Conservation (phyloP, 169 alveolate species). For the Cryptosporidium baileyi region DNA sequence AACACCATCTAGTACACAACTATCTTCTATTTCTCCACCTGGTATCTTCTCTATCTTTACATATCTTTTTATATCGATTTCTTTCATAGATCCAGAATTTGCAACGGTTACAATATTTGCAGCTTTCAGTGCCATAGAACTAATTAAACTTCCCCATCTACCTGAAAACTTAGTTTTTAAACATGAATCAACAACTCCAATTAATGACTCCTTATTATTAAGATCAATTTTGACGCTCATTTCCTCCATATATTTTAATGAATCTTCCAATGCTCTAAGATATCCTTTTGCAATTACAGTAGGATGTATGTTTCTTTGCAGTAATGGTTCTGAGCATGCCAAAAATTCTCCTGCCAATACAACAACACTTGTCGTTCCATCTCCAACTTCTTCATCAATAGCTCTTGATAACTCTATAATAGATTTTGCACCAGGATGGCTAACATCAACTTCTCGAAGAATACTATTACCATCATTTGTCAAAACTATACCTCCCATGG, state of each 20-base stretch:
- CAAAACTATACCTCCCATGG: conserved; percentile 99
- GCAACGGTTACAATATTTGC: conserved; percentile 86
- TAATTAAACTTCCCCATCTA: conserved; percentile 93
- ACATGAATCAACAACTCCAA: conserved; percentile 82
- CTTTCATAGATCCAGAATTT: conserved; percentile 81
- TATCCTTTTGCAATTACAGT: conserved; percentile 93
- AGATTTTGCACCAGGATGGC: conserved; percentile 98
- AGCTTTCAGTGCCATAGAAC: conserved; percentile 93
- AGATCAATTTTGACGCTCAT: conserved; percentile 88
- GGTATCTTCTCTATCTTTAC: conserved; percentile 99
- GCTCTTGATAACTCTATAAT: conserved; percentile 96
- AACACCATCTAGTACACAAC: conserved; percentile 95
- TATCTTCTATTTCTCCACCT: conserved; percentile 98
- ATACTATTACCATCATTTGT: conserved; percentile 98
- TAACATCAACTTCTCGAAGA: conserved; percentile 96
- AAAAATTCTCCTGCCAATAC: conserved; percentile 99
- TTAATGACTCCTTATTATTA: conserved; percentile 83
- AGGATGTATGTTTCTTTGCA: conserved; percentile 96
- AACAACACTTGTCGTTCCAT: conserved; percentile 99
- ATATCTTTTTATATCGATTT: conserved; percentile 92
- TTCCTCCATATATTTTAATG: conserved; percentile 84
- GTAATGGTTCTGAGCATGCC: conserved; percentile 95
- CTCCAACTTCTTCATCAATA: conserved; percentile 99
- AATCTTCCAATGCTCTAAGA: conserved; percentile 92
- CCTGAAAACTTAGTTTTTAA: conserved; percentile 93